Percentiles rank a stretch among this genome's conserved stretches.
Conservation (phyloP, 2,329 filamentous ascomycete species). For the Tolypocladium paradoxum region DNA sequence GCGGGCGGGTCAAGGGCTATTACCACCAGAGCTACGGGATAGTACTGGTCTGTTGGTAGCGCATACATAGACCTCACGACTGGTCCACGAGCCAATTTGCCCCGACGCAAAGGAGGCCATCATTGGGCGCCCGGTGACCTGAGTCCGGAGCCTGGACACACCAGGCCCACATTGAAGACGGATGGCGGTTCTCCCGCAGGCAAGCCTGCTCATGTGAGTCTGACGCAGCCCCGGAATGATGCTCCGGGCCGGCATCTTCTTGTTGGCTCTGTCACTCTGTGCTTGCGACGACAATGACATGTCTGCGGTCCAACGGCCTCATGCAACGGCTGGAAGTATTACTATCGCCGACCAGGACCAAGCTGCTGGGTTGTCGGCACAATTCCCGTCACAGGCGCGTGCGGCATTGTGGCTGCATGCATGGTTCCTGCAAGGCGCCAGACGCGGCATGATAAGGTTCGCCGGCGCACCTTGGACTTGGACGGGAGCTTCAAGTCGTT, state of each 20-base stretch:
- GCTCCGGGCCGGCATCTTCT: background rate
- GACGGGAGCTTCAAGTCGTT: background rate
- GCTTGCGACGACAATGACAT: background rate
- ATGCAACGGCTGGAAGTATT: background rate
- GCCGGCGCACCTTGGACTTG: background rate
- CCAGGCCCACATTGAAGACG: background rate
- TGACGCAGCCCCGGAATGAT: background rate
- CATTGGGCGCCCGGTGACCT: background rate
- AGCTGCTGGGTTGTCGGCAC: background rate
- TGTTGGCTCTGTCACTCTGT: background rate
- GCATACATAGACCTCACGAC: background rate
- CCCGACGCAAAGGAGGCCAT: background rate
- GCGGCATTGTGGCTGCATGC: background rate
- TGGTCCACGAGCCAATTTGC: background rate
- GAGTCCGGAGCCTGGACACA: background rate
- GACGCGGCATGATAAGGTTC: background rate
- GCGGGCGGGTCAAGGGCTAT: background rate
- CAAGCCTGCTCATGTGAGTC: constrained; percentile 1
- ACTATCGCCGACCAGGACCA: background rate
- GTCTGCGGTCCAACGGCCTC: background rate
- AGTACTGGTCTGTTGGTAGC: background rate
- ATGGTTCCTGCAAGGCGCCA: constrained; percentile 1
- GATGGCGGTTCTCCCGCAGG: background rate
- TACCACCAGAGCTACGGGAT: background rate
- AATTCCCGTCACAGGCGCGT: background rate